A percentile compares a stretch with the other conserved stretches of the same genome.
These are phyloP conservation scores for Emericellopsis terricola DNA, from an alignment of 495 filamentous ascomycete genomes.

Conservation along the genomic window DNA sequence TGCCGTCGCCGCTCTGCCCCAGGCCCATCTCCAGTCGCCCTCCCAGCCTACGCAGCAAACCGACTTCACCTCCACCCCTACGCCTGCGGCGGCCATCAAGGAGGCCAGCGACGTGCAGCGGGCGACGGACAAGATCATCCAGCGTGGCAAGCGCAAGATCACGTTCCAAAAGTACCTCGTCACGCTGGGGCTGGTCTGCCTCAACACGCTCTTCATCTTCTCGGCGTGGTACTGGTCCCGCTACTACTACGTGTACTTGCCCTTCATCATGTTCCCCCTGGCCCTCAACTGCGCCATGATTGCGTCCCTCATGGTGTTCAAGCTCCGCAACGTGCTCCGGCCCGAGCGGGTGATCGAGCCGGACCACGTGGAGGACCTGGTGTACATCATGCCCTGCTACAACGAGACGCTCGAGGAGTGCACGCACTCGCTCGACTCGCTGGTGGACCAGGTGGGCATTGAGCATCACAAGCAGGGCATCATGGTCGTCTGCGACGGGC, in stretches of 20 bases:
- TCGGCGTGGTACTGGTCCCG: neutral
- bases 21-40: no score
- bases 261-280: conserved; percentile 2
- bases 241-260: conserved; percentile 2
- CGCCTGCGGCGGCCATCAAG: no score
- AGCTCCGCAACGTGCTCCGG: conserved; percentile 4
- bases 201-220: conserved; percentile 2
- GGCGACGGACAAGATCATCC: no score
- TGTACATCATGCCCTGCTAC: conserved; percentile 15
- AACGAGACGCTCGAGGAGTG: conserved; percentile 14
- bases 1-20: no score
- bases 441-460: conserved; percentile 11
- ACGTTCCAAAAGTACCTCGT: conserved; percentile 2
- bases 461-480: conserved; percentile 41
- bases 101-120: no score
- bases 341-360: conserved; percentile 7
- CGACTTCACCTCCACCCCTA: no score
- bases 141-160: neutral
- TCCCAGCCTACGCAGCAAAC: no score
- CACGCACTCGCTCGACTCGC: conserved; percentile 12
- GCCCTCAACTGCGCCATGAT: conserved; percentile 3
- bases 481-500: conserved; percentile 55
- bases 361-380: conserved; percentile 10
- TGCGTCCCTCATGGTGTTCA: neutral
- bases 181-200: neutral